Evolutionary conservation across 169 alveolate genomes (phyloP).

Genomic region (Cystoisospora suis): DNA sequence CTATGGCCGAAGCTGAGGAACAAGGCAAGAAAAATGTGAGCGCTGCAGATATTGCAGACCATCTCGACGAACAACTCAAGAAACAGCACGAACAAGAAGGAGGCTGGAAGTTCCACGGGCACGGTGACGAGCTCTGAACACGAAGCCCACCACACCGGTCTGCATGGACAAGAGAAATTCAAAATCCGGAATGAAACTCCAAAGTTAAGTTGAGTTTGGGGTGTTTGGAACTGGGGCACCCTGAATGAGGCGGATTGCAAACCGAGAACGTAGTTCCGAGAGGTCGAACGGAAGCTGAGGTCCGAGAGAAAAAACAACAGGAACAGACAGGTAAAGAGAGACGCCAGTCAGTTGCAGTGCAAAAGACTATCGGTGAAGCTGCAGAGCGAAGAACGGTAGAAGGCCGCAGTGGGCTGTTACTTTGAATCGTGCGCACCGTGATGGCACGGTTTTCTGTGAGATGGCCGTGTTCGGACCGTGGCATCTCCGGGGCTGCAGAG

Average conservation of each 20-base stretch:
- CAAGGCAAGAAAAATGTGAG: slow-evolving; percentile 26
- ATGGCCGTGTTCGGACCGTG: too few relatives aligned
- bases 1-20: background rate
- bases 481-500: too few relatives aligned
- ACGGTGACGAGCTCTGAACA: slow-evolving; percentile 37
- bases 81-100: slow-evolving; percentile 10
- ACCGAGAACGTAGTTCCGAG: too few relatives aligned
- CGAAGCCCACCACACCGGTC: too few relatives aligned
- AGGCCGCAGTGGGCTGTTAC: too few relatives aligned
- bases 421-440: too few relatives aligned
- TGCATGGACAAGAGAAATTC: too few relatives aligned
- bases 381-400: background rate
- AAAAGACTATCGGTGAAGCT: background rate
- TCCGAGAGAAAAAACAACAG: background rate
- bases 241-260: too few relatives aligned
- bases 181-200: too few relatives aligned
- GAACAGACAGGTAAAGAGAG: background rate
- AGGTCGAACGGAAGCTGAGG: background rate
- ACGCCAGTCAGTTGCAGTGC: background rate
- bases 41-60: slow-evolving; percentile 43
- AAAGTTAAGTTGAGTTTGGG: too few relatives aligned
- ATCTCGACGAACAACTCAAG: slow-evolving; percentile 34
- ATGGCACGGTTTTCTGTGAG: too few relatives aligned
- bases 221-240: too few relatives aligned
- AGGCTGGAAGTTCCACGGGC: background rate